Evolutionary conservation across 306 rosid genomes (phyloP), one percentile per base, ranked within the genome.

Genomic region (Nissolia schottii): DNA sequence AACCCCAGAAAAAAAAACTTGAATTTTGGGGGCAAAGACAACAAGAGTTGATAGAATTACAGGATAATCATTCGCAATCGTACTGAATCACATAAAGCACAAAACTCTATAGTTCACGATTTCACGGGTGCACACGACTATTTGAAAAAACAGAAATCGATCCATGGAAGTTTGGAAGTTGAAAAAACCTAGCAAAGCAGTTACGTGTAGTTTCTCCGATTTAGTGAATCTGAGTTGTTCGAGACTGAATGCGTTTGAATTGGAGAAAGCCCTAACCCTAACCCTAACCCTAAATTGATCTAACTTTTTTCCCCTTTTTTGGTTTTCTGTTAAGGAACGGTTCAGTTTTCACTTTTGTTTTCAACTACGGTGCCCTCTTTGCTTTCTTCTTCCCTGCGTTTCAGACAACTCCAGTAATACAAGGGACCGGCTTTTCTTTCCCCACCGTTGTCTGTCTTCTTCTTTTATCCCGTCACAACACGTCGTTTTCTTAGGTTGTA

Each of bases 241-340:
- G 27, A 7, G 12, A n/a, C 28, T 14, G 20, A 57, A 9, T 45
- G 51, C 46, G 50, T 14, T 45, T 22, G 37, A 59, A 9, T 15
- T 35, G 77, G 13, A 23, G 20, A 34, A 45, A 25, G 45, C 59
- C 60, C 29, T 19, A 69, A 57, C 60, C 67, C 74, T 50, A 41
- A 41, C 16, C 48, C 48, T 22, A 71, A 71, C 57, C 69, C 69
- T 59, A 72, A 48, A 14, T 60, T 46, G 37, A 73, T 48, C 70
- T 23, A 32, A 58, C 32, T 11, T 43, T 27, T 3, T 43, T 43
- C 6, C 20, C 22, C 18, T 23, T 43, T 2, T 65, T 29, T 4
- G n/a, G n/a, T n/a, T 29, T 34, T 48, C 8, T 18, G 31, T 27
- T 57, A 41, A 56, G 27, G 3, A 19, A 48, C 19, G 54, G 3